A percentile compares a stretch with the other conserved stretches of the same genome.
Evolutionary conservation across 768 basidiomycete genomes (phyloP).

Genomic region (Lactarius sp.): DNA sequence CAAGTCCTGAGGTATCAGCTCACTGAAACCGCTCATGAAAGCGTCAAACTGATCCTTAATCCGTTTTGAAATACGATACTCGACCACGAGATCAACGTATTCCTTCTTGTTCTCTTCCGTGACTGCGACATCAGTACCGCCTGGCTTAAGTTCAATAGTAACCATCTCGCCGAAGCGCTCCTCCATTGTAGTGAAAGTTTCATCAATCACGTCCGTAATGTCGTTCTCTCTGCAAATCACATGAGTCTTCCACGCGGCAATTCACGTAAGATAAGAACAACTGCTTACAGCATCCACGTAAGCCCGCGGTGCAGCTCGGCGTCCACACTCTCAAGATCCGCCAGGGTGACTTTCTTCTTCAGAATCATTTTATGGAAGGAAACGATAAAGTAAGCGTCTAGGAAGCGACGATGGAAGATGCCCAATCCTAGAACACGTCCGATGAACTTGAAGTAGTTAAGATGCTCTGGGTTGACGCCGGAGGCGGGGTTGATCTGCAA

Average conservation of each 20-base stretch:
- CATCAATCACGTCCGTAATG: conserved; percentile 96
- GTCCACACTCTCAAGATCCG: conserved; percentile 95
- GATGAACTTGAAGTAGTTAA: conserved; percentile 99
- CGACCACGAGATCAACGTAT: conserved; percentile 90
- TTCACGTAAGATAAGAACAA: not conserved
- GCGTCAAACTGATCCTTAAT: conserved; percentile 99
- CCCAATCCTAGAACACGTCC: conserved; percentile 92
- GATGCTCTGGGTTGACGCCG: conserved; percentile 96
- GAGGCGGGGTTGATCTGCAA: conserved; percentile 99
- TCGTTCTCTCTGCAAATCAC: conserved; percentile 78
- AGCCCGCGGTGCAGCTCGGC: conserved; percentile 90
- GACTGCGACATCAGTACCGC: conserved; percentile 79
- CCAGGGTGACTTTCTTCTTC: conserved; percentile 92
- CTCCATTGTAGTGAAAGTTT: conserved; percentile 95
- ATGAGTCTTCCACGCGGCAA: conserved; percentile 22
- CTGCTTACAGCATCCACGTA: conserved; percentile 95
- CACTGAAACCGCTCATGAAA: conserved; percentile 99
- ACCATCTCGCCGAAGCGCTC: conserved; percentile 99
- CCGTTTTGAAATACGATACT: conserved; percentile 95
- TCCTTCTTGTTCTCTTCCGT: conserved; percentile 99
- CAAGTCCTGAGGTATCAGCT: conserved; percentile 95
- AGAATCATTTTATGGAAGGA: conserved; percentile 99
- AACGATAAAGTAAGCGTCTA: conserved; percentile 99
- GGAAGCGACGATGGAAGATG: conserved; percentile 98
- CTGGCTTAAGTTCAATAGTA: conserved; percentile 90